These are phyloP conservation scores for Mimosa bimucronata DNA, from an alignment of 306 rosid genomes.

Conservation along the genomic window DNA sequence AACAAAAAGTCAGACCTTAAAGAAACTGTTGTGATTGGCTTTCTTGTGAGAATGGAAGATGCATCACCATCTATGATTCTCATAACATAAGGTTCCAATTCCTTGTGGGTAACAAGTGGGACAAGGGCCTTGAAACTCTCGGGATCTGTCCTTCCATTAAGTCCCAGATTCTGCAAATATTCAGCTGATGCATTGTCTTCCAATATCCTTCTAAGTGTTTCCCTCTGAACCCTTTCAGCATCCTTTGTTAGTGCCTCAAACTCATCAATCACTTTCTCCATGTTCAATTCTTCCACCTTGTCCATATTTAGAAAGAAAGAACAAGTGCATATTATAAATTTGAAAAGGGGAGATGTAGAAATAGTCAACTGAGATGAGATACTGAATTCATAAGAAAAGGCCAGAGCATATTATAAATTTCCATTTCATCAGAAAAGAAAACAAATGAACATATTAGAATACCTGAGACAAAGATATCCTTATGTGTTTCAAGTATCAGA, in stretches of 20 bases:
- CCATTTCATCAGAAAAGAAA: not conserved
- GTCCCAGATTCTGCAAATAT: conserved; percentile 66
- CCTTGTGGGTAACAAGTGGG: conserved; percentile 73
- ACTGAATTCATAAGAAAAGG: conserved; percentile 17
- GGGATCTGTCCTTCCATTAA: conserved; percentile 77
- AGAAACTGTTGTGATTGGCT: conserved; percentile 75
- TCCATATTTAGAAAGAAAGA: too few relatives aligned
- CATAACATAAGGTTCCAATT: conserved; percentile 66
- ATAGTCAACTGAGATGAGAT: not conserved
- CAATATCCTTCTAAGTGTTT: conserved; percentile 68
- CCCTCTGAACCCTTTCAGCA: conserved; percentile 76
- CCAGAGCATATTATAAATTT: not conserved
- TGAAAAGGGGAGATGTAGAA: not conserved
- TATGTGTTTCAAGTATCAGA: not conserved
- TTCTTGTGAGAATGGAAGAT: conserved; percentile 77
- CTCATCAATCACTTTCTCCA: conserved; percentile 65
- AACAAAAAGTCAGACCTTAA: conserved; percentile 52
- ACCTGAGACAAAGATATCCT: not conserved
- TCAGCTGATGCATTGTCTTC: conserved; percentile 77
- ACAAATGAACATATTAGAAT: conserved; percentile 23
- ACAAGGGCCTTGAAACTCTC: conserved; percentile 78
- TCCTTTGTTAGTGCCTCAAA: conserved; percentile 74
- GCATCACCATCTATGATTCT: conserved; percentile 72
- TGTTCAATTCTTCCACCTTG: conserved; percentile 52
- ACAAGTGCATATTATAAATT: too few relatives aligned